A percentile compares a stretch with the other conserved stretches of the same genome.
Conservation (phyloP, 176 grass and related monocot genomes). For the Microstegium vimineum region DNA sequence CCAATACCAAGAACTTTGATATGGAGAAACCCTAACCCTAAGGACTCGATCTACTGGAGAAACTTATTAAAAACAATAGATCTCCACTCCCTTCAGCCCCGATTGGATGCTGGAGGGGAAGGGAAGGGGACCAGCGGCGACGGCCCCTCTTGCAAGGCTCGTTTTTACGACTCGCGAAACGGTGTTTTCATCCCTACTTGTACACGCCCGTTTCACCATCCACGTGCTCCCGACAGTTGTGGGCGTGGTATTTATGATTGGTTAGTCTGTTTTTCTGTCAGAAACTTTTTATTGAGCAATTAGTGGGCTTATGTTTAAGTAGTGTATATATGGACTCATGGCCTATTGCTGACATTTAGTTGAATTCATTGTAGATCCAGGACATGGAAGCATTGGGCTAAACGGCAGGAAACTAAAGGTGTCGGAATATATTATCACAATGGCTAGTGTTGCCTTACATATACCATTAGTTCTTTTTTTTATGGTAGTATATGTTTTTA, state of each 20-base stretch:
- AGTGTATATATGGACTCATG: not conserved
- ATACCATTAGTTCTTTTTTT: not conserved
- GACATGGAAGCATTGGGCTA: constrained; percentile 9
- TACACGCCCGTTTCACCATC: not conserved
- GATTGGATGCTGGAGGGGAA: too few relatives aligned
- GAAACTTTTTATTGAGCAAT: not conserved
- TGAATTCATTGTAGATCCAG: constrained; percentile 7
- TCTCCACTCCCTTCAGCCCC: too few relatives aligned
- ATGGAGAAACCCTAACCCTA: too few relatives aligned
- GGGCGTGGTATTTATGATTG: not conserved
- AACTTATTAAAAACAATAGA: too few relatives aligned
- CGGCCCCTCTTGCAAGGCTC: too few relatives aligned
- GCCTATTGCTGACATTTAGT: constrained; percentile 11
- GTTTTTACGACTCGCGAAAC: too few relatives aligned
- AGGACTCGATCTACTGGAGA: too few relatives aligned
- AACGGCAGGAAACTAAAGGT: constrained; percentile 46
- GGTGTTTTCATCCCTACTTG: too few relatives aligned
- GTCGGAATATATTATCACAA: not conserved
- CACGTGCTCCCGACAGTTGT: not conserved
- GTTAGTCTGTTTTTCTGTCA: constrained; percentile 10
- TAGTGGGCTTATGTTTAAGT: not conserved
- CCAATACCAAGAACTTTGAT: too few relatives aligned
- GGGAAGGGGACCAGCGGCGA: too few relatives aligned
- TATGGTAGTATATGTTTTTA: not conserved
- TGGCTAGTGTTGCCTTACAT: not conserved